Evolutionary conservation across 2,329 filamentous ascomycete genomes (phyloP).

Genomic region (Colletotrichum higginsianum): DNA sequence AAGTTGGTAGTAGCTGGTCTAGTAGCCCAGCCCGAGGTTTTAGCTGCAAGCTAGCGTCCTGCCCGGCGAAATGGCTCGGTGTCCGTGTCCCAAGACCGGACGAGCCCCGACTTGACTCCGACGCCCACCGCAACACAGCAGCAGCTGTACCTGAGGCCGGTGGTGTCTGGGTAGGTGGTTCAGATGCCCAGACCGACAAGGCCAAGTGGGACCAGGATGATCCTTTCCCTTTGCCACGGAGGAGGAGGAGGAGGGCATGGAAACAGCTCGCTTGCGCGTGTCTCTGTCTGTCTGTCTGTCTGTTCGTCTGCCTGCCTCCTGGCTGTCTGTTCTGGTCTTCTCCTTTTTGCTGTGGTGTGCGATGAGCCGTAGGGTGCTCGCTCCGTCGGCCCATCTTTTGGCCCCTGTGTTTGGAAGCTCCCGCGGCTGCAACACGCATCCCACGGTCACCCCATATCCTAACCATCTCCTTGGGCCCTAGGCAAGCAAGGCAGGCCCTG

Average conservation of each 20-base stretch:
- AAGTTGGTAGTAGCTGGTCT: no score
- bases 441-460: constrained; percentile 37
- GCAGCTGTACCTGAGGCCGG: constrained; percentile 31
- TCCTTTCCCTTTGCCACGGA: constrained; percentile 2
- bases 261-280: constrained; percentile 3
- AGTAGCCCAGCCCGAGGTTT: constrained; percentile 13
- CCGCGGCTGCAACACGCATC: constrained; percentile 36
- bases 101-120: constrained; percentile 32
- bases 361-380: background rate
- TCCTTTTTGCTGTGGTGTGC: constrained; percentile 12
- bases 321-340: no score
- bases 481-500: constrained; percentile 37
- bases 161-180: constrained; percentile 33
- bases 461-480: constrained; percentile 40
- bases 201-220: constrained; percentile 27
- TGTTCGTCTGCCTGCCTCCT: no score
- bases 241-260: constrained; percentile 2
- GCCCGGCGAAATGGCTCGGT: constrained; percentile 30
- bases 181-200: constrained; percentile 27
- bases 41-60: constrained; percentile 39
- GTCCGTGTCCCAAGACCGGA: constrained; percentile 39
- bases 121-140: constrained; percentile 23
- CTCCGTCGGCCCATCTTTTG: constrained; percentile 31
- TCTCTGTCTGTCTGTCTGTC: no score
- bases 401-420: constrained; percentile 36